Conservation (phyloP, 495 filamentous ascomycete genomes). For the Neurospora sp. region DNA sequence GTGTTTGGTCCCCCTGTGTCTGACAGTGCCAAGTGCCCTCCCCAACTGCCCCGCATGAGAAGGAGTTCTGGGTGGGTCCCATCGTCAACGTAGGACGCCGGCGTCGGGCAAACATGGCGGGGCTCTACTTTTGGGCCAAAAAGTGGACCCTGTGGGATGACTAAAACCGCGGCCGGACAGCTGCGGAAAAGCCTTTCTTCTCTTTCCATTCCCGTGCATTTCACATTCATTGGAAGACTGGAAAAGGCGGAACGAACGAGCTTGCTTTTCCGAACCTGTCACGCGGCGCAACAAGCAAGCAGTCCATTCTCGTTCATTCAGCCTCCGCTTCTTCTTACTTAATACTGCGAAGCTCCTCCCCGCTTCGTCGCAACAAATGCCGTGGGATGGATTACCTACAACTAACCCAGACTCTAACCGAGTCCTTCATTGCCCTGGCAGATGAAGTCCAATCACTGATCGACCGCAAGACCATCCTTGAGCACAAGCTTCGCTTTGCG, state of each 20-base stretch:
- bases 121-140: not conserved
- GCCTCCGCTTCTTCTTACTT: not conserved
- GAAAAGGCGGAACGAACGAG: not conserved
- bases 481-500: slow-evolving; percentile 48
- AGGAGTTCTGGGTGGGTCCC: not conserved
- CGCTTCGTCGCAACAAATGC: slow-evolving; percentile 5
- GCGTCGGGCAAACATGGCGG: slow-evolving; percentile 4
- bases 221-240: not conserved
- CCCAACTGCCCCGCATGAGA: not conserved
- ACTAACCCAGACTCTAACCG: slow-evolving; percentile 39
- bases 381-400: slow-evolving; percentile 32
- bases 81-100: not conserved
- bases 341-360: not conserved
- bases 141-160: not conserved
- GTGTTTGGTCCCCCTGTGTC: not conserved
- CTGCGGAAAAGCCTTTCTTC: not conserved
- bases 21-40: not conserved
- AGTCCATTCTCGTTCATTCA: slow-evolving; percentile 4
- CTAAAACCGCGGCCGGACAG: not conserved
- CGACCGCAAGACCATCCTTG: slow-evolving; percentile 43
- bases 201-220: not conserved
- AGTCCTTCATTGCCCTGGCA: slow-evolving; percentile 55
- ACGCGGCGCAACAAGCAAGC: slow-evolving; percentile 4
- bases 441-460: slow-evolving; percentile 47
- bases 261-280: not conserved